Evolutionary conservation across 2,329 filamentous ascomycete species (phyloP).

Genomic region (Epichloe coenophiala): DNA sequence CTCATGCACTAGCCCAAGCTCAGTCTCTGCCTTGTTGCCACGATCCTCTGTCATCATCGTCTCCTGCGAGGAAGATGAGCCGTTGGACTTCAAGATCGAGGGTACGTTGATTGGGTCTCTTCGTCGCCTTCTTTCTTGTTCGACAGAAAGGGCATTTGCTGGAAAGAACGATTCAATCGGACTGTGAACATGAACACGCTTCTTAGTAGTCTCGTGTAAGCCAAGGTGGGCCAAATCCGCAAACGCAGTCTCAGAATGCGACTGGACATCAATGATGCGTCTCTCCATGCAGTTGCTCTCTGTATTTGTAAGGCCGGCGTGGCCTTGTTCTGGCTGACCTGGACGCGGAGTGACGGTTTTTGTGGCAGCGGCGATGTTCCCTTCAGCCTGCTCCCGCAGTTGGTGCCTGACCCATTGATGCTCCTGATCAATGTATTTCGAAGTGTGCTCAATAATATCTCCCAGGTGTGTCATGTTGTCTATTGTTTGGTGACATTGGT

Average conservation of each 20-base stretch:
- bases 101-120: conserved; percentile 17
- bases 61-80: conserved; percentile 6
- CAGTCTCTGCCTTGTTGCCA: conserved; percentile 1
- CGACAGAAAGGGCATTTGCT: conserved; percentile 17
- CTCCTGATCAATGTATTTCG: conserved; percentile 16
- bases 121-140: conserved; percentile 22
- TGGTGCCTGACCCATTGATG: conserved; percentile 16
- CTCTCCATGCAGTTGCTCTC: background rate
- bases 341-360: background rate
- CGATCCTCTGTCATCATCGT: background rate
- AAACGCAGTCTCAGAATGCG: background rate
- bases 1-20: conserved; percentile 14
- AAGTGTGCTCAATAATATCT: conserved; percentile 15
- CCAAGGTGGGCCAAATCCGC: background rate
- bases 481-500: conserved; percentile 13
- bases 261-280: background rate
- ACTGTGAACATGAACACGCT: conserved; percentile 5
- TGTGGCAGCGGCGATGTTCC: background rate
- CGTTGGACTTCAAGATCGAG: conserved; percentile 20
- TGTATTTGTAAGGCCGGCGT: background rate
- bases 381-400: conserved; percentile 5
- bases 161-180: conserved; percentile 9
- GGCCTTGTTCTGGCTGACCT: background rate
- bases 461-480: conserved; percentile 15
- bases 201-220: background rate